Evolutionary conservation across 768 basidiomycete species (phyloP), one percentile per base, ranked within the genome.

Genomic region (Lactarius hatsudake): DNA sequence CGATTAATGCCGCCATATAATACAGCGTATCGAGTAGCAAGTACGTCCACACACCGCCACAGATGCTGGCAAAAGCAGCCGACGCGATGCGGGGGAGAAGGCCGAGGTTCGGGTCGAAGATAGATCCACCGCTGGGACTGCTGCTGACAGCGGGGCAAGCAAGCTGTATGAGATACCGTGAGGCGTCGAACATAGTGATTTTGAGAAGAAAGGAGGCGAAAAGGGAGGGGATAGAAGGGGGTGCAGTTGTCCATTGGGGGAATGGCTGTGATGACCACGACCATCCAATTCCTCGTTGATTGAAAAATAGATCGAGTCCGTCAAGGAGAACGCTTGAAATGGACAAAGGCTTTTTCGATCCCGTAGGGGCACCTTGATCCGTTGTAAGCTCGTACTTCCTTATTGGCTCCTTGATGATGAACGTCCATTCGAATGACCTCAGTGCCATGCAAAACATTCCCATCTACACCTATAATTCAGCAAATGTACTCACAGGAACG

Each of bases 1-100:
- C 40, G 62, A 5, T 18, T 34, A 77, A 38, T 7, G 70, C 73
- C 15, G 65, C 59, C 62, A 75, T 10, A 38, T 72, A 61, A 55
- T 78, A 36, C 10, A 36, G 9, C 36, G 8, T 36, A 1, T 59
- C 62, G 56, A 72, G 55, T 2, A 66, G 26, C 45, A 32, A 42
- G 58, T 63, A 68, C 20, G 70, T 45, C 59, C 65, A 57, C 5
- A 63, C 9, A 20, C 61, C 72, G 26, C 36, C 32, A 57, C 62
- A 57, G 32, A 67, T 36, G 7, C 60, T 28, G 57, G 66, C 23
- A 36, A 68, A 32, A 5, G 57, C 20, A 13, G 65, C 34, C 15
- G 8, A 55, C 23, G 40, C 32, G 30, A 48, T 10, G 60, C 43
- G 65, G 17, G 38, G 36, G 38, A 36, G 8, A 42, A 7, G 5